These are phyloP conservation scores for Penicillium brevicompactum DNA, from an alignment of 2,329 filamentous ascomycete species.

Conservation along the genomic window DNA sequence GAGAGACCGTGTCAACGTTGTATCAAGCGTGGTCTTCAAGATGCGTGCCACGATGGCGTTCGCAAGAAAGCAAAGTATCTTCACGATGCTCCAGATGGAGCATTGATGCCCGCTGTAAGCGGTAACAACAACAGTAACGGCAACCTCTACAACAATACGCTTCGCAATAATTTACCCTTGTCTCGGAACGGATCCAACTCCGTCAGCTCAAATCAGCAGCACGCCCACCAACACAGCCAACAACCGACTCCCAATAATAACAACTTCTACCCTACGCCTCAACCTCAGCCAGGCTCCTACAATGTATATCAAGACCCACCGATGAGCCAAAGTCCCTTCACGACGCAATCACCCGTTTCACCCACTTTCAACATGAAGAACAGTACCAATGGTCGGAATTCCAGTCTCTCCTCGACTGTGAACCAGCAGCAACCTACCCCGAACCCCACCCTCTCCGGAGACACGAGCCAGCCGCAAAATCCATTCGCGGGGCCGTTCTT, in stretches of 20 bases:
- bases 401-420: constrained; percentile 40
- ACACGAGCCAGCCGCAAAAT: constrained; percentile 40
- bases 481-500: constrained; percentile 66
- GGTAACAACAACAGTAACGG: constrained; percentile 72
- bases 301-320: constrained; percentile 53
- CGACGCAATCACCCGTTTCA: constrained; percentile 69
- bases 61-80: constrained; percentile 99
- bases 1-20: constrained; percentile 92
- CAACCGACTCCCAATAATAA: constrained; percentile 22
- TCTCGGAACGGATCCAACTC: constrained; percentile 35
- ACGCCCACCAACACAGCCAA: constrained; percentile 8
- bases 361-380: constrained; percentile 66
- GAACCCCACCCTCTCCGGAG: constrained; percentile 53
- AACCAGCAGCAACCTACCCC: constrained; percentile 52
- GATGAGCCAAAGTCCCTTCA: constrained; percentile 57
- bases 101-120: constrained; percentile 80
- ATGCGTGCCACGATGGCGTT: constrained; percentile 91
- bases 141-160: constrained; percentile 53
- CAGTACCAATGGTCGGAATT: constrained; percentile 37
- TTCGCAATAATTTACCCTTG: constrained; percentile 36
- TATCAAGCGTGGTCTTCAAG: constrained; percentile 88
- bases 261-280: constrained; percentile 39
- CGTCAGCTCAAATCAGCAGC: constrained; percentile 26
- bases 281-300: constrained; percentile 32
- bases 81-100: constrained; percentile 89